These are phyloP conservation scores for Tilletia walkeri DNA, from an alignment of 1,284 basidiomycete species.

Conservation along the genomic window DNA sequence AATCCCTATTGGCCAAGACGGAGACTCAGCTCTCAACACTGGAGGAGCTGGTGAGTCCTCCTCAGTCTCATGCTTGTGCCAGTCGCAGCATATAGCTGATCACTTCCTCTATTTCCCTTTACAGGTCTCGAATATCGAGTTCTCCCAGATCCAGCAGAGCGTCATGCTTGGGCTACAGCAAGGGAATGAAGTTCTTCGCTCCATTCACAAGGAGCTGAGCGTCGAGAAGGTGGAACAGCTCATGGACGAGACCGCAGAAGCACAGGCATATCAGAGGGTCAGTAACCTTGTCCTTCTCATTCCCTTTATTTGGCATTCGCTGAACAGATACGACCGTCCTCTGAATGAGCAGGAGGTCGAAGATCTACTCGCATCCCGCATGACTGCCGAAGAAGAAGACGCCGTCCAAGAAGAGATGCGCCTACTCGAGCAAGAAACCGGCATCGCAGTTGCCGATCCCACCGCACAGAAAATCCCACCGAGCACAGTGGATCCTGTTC, in stretches of 20 bases:
- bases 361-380: constrained; percentile 75
- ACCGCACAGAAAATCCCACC: background rate
- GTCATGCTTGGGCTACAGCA: constrained; percentile 88
- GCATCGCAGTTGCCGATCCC: background rate
- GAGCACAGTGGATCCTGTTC: background rate
- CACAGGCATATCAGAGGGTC: constrained; percentile 81
- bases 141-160: constrained; percentile 87
- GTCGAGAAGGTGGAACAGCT: constrained; percentile 88
- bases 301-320: constrained; percentile 14
- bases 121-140: constrained; percentile 92
- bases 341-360: constrained; percentile 72
- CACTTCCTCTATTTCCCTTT: background rate
- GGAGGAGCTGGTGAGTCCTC: constrained; percentile 74
- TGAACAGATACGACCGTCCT: too few relatives aligned
- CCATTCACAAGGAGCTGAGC: constrained; percentile 90
- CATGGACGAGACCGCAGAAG: constrained; percentile 87
- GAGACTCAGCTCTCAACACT: constrained; percentile 84
- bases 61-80: background rate
- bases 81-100: background rate
- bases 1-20: constrained; percentile 79
- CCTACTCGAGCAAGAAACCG: constrained; percentile 65
- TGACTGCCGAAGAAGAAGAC: constrained; percentile 88
- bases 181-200: constrained; percentile 85
- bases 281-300: constrained; percentile 35
- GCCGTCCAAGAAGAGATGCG: constrained; percentile 80